phyloP scores from a whole-genome alignment of 306 rosid species.

The Abrus pulchellus region DNA sequence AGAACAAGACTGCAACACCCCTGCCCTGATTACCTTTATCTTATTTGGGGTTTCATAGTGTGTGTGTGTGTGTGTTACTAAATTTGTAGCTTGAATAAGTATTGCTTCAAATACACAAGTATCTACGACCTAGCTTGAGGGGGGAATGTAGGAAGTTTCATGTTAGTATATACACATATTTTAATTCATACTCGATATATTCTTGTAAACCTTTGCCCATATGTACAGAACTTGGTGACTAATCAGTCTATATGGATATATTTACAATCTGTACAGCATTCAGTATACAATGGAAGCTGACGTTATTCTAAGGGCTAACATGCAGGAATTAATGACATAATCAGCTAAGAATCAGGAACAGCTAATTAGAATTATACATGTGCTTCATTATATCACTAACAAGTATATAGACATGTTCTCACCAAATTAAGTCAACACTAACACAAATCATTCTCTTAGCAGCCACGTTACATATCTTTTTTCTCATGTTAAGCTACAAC shows the following conservation, averaged over 20 bases:
- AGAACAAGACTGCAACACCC: not conserved
- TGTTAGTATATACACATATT: not conserved
- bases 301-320: not conserved
- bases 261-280: not conserved
- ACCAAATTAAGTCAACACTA: conserved; percentile 2
- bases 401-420: conserved; percentile 2
- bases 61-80: not conserved
- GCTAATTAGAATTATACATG: not conserved
- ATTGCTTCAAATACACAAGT: conserved; percentile 8
- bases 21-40: conserved; percentile 13
- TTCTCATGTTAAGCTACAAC: not conserved
- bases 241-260: not conserved
- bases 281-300: not conserved
- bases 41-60: not conserved
- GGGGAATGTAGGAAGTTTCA: not conserved
- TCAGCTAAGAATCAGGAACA: not conserved
- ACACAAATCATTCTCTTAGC: not conserved
- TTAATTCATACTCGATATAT: not conserved
- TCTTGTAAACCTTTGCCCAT: not conserved
- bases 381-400: not conserved
- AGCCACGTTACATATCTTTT: not conserved
- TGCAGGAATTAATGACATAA: not conserved
- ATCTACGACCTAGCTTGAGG: not conserved
- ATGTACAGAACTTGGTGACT: not conserved
- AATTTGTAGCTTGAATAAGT: not conserved